Base-by-base conservation (phyloP, 2,329 filamentous ascomycete species). In the Fusarium sp. region DNA sequence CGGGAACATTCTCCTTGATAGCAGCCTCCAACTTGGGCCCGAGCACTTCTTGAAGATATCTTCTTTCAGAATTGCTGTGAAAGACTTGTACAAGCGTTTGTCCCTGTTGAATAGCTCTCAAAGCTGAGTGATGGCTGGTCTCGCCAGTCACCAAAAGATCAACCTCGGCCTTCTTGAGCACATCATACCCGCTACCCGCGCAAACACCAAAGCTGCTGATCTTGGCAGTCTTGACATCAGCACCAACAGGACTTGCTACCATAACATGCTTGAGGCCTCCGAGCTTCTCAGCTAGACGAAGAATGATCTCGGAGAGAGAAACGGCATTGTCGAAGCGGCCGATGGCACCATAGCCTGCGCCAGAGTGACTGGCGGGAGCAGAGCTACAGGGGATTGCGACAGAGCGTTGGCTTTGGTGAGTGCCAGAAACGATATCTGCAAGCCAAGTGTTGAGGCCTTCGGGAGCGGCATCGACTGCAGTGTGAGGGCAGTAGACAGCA, bases 401-500 rank as follows among this genome's bases (percentile, higher is more conserved):
- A 28, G 83, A 82, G 35, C 84, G 84, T 52, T 79, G 76, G 39
- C 80, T 81, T n/a, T 76, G 72, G 68, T 80, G 81, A 55, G 79
- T 77, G 15, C 90, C 91, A 5, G 92, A 91, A 26, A 98, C 90
- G 55, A 97, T 92, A 79, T 97, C 93, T 69, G 94, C 94, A 15
- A 99, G 91, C 96, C 96, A 99, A 81, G 97, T 94, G 80, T 95
- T 97, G 76, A 99, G 90, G 8, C 96, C 96, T 24, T 91, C 90
- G 2, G 91, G 90, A 2, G 94, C 94, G 44, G 94, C 94, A 82
- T 99, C 96, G 48, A 98, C 90, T 20, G 96, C 96, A 1, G 96
- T 99, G 84, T 99, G 96, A 1, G 96, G 96, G 74, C 93, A 95
- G 86, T 98, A 99, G 64, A 99, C 95, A 74, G 95, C 97, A 78